These are phyloP conservation scores for Ettlia oleoabundans DNA, from an alignment of 139 green algal species.

Conservation along the genomic window DNA sequence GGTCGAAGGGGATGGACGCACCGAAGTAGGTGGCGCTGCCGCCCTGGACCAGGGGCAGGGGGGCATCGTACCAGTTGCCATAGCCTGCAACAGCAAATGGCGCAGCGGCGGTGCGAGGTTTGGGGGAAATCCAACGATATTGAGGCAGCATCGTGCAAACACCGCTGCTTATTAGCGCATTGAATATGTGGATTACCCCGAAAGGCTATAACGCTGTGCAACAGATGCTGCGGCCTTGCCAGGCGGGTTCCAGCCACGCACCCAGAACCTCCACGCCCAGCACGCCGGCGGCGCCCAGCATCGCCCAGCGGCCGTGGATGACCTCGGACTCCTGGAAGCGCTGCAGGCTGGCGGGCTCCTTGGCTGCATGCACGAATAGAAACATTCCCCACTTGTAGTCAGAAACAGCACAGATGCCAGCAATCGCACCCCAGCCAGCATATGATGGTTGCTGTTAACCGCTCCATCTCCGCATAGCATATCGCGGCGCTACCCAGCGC, in stretches of 20 bases:
- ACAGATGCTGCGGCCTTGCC: too few species aligned
- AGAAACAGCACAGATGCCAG: not conserved
- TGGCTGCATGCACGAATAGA: slow-evolving; percentile 15
- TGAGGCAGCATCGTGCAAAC: not conserved
- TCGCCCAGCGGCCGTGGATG: slow-evolving; percentile 62
- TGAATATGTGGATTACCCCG: too few species aligned
- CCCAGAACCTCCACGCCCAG: slow-evolving; percentile 60
- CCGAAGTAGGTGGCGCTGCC: slow-evolving; percentile 82
- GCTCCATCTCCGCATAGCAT: too few species aligned
- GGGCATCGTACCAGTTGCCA: slow-evolving; percentile 76
- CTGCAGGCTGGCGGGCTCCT: slow-evolving; percentile 35
- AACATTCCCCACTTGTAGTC: not conserved
- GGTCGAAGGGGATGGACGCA: slow-evolving; percentile 78
- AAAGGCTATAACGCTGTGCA: too few species aligned
- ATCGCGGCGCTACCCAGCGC: slow-evolving; percentile 35
- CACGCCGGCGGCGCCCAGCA: slow-evolving; percentile 42
- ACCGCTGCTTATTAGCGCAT: too few species aligned
- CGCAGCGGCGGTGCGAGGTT: too few species aligned
- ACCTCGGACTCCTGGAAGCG: slow-evolving; percentile 73
- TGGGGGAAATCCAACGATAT: too few species aligned
- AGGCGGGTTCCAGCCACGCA: not conserved
- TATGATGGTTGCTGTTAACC: too few species aligned
- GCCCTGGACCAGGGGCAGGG: slow-evolving; percentile 77
- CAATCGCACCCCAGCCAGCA: not conserved
- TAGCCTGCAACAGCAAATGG: slow-evolving; percentile 28